Evolutionary conservation across 768 basidiomycete genomes (phyloP), one percentile per base, ranked within the genome.

Genomic region (Tylopilus rubrobrunneus): DNA sequence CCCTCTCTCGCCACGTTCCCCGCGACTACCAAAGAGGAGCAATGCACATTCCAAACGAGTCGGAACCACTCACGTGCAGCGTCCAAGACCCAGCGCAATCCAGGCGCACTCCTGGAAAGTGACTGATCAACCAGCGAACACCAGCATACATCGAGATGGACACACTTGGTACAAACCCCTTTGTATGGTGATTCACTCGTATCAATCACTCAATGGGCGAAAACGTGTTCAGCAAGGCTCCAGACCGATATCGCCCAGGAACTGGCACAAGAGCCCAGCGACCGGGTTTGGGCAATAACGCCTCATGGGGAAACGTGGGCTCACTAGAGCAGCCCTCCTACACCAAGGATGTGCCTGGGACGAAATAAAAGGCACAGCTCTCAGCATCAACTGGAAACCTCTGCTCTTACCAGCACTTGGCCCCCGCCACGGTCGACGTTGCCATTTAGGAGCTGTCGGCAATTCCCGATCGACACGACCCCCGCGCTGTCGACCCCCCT

Each of bases 201-300:
- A 45, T 42, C 59, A 34, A 48, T 40, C n/a, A n/a, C n/a, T n/a
- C n/a, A n/a, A n/a, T n/a, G 48, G 47, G 53, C 15, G 17, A 47
- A 48, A 57, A 55, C 50, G 61, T 53, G 62, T 52, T 56, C 45
- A 39, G 50, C 39, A 55, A 59, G 49, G 62, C 58, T 61, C 61
- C 34, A 49, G 45, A 47, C 42, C 9, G 45, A 41, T 46, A 36
- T 45, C n/a, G n/a, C n/a, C n/a, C n/a, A n/a, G n/a, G n/a, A n/a
- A n/a, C n/a, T 54, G 37, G 62, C 60, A 64, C 55, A 9, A 50
- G 14, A 14, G 15, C 59, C 55, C 36, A 64, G 43, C 52, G 23
- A 47, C 29, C 62, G 33, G 25, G 47, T 55, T 65, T 54, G 51
- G 57, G 64, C 27, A 45, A 52, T 19, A 10, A 31, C 4, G 48